Percentiles rank a stretch among this genome's conserved stretches.
Evolutionary conservation across 345 rosid species (phyloP).

Genomic region (Moricandia moricandioides): DNA sequence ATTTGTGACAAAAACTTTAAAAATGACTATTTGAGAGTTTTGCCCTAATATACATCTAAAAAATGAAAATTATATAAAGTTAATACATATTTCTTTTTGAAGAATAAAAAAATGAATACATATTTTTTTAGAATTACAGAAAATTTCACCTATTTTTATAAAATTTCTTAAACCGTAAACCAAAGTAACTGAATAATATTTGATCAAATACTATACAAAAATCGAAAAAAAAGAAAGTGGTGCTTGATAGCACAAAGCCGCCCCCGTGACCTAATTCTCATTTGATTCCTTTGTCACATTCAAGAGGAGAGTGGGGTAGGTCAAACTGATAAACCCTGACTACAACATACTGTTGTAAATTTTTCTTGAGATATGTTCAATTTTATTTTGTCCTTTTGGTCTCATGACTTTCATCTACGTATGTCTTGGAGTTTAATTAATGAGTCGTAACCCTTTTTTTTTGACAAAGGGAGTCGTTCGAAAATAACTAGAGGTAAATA

Average conservation of each 20-base stretch:
- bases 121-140: no score
- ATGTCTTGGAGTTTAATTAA: constrained; percentile 37
- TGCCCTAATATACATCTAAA: no score
- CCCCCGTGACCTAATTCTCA: constrained; percentile 43
- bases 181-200: no score
- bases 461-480: constrained; percentile 13
- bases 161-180: no score
- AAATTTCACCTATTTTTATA: no score
- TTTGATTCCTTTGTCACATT: constrained; percentile 40
- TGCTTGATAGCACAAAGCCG: constrained; percentile 41
- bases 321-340: constrained; percentile 37
- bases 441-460: constrained; percentile 29
- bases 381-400: constrained; percentile 38
- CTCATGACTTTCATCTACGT: constrained; percentile 1
- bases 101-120: no score
- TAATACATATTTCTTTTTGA: no score
- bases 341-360: constrained; percentile 37
- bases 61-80: no score
- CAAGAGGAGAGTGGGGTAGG: constrained; percentile 35
- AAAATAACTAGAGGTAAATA: neutral
- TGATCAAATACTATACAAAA: no score
- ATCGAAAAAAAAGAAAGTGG: neutral
- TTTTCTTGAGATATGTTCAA: constrained; percentile 33
- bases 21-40: no score
- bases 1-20: no score